Base-by-base conservation (phyloP, 345 rosid genomes). In the Hibiscus mutabilis region DNA sequence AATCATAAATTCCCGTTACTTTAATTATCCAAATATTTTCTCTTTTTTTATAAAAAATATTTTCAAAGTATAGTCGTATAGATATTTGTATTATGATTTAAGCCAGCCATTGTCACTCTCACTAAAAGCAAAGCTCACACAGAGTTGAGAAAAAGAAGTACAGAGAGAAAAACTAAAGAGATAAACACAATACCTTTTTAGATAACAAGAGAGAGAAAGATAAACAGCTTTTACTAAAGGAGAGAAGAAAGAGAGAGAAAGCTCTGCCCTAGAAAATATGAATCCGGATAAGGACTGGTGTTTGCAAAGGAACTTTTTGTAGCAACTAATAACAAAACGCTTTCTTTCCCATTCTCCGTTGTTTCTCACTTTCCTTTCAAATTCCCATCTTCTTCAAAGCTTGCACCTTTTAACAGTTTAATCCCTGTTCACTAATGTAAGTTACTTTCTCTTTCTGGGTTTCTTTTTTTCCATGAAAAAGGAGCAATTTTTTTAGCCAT, bases 261-360 rank as follows among this genome's bases (percentile, higher is more conserved):
- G 66, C 67, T 18, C 66, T 58, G 73, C 31, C 69, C 69, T 75
- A 72, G 79, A 78, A 55, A 69, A 81, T 55, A 49, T 63, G 70
- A 21, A 55, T 55, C 22, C 63, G 27, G 70, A 73, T 73, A 65
- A 55, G 64, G 57, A 73, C 70, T 25, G 47, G 29, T 37, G 76
- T 73, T n/a, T 57, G 40, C 51, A 55, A 52, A 70, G 22, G 40
- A 44, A 52, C 67, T 42, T 60, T 51, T 47, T 60, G 61, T 51
- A 69, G 77, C 44, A 70, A 59, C 65, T 60, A 33, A 51, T 53
- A 49, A 73, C 2, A 15, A 14, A 21, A 18, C 3, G 14, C 68
- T 60, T 72, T 37, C 22, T 58, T 60, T 22, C 14, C 3, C 60
- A 55, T 22, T 69, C 58, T 70, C 14, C 73, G 56, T 40, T 75